phyloP scores from a whole-genome alignment of 2,329 filamentous ascomycete species.

The Fusarium sp. region DNA sequence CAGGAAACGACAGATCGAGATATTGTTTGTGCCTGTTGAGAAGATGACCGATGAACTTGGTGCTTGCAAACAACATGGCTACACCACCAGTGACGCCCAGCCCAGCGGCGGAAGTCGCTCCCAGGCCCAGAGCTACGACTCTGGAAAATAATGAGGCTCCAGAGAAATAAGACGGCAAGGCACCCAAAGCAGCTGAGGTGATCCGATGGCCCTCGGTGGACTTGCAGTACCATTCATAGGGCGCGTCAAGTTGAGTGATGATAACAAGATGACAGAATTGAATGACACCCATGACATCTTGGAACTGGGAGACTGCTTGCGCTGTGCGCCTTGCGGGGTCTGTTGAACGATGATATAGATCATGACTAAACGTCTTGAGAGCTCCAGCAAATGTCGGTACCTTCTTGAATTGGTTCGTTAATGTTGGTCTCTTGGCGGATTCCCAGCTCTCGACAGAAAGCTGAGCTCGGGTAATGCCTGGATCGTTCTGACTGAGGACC shows the following conservation, averaged over 20 bases:
- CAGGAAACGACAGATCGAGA: background rate
- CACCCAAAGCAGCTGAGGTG: background rate
- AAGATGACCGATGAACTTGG: background rate
- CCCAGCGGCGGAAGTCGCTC: background rate
- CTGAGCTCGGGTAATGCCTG: background rate
- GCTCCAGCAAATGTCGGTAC: background rate
- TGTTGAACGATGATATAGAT: background rate
- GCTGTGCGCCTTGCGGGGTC: background rate
- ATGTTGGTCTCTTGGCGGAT: background rate
- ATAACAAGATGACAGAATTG: background rate
- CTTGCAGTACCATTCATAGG: constrained; percentile 2
- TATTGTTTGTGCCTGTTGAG: background rate
- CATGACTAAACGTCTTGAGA: background rate
- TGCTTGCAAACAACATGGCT: background rate
- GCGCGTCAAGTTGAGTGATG: constrained; percentile 3
- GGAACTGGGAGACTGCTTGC: background rate
- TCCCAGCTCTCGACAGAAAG: background rate
- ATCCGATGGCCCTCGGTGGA: background rate
- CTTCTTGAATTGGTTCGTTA: background rate
- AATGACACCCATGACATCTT: background rate
- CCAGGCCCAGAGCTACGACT: background rate
- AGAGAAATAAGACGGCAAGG: background rate
- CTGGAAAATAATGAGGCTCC: background rate
- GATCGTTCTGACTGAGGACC: background rate
- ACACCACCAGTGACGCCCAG: background rate